Evolutionary conservation across 345 rosid species (phyloP).

Genomic region (Citrus maxima): DNA sequence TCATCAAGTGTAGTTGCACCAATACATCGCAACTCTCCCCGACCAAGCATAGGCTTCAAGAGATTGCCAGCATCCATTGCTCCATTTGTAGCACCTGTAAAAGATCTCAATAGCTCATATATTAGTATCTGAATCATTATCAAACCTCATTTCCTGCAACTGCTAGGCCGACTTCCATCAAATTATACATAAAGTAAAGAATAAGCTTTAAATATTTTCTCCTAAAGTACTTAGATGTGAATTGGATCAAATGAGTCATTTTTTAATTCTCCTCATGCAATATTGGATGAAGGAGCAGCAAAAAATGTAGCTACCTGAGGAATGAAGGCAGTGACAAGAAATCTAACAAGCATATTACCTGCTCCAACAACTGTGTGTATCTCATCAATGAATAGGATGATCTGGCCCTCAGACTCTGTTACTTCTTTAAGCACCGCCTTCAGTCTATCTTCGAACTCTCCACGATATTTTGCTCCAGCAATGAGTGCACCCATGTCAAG

Average conservation of each 20-base stretch:
- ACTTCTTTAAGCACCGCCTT: constrained; percentile 97
- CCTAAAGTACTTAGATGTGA: neutral
- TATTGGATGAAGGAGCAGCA: no score
- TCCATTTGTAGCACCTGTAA: constrained; percentile 96
- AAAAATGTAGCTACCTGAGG: neutral
- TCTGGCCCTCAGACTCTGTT: constrained; percentile 95
- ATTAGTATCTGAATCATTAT: neutral
- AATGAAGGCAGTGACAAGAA: neutral
- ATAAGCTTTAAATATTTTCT: neutral
- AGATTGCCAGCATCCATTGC: constrained; percentile 99
- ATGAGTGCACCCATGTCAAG: constrained; percentile 99
- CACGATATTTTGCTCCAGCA: constrained; percentile 98
- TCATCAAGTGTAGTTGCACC: constrained; percentile 98
- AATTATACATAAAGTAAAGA: neutral
- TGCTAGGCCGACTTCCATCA: neutral
- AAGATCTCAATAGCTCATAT: neutral
- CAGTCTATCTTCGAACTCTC: constrained; percentile 97
- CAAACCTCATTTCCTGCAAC: neutral
- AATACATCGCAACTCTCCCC: constrained; percentile 94
- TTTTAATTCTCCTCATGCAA: neutral
- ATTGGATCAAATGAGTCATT: neutral
- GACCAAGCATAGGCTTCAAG: constrained; percentile 98
- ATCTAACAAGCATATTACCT: constrained; percentile 42
- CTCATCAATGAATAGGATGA: constrained; percentile 90
- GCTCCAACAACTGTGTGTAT: constrained; percentile 99